Evolutionary conservation across 2,329 filamentous ascomycete genomes (phyloP), one percentile per base, ranked within the genome.

Genomic region (Beauveria medogensis): DNA sequence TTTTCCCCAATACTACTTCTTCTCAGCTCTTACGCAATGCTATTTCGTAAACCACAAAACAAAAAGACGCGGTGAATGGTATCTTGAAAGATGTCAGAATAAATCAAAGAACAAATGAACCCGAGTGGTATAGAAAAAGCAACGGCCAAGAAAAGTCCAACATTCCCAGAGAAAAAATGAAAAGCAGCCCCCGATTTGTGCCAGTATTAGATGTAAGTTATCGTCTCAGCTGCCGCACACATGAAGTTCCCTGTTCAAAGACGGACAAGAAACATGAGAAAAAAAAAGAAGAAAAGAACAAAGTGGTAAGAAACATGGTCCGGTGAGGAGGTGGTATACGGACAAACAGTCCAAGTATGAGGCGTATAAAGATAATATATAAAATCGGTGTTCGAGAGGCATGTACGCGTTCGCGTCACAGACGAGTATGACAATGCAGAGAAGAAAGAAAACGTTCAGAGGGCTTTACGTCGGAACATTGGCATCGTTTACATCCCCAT

Each of bases 401-500:
- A 56, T 40, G 24, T 44, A 46, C 8, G 40, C 37, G 26, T 22
- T 28, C 40, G 37, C 59, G 14, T 61, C 44, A 57, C 57, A 61
- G 14, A 26, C n/a, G 20, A 40, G 37, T 61, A 57, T 47, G 16
- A n/a, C 30, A 61, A 57, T 30, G 52, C 34, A 59, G 47, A n/a
- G n/a, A 20, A 22, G 34, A 22, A 48, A 44, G 24, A 14, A 46
- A 30, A 51, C 12, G 12, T 37, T 37, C 12, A 37, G 5, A 37
- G 12, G 34, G 34, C 34, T 37, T 14, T 10, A 37, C 12, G 34
- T 14, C 12, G 14, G 16, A 18, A n/a, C 40, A 40, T 46, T 5
- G 30, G n/a, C 14, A 26, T n/a, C 30, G 47, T 22, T 56, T 66
- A 70, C 65, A 70, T 67, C 55, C 67, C 63, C 63, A 70, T 63